Conservation (phyloP, 306 rosid genomes). For the Medicago ruthenica region DNA sequence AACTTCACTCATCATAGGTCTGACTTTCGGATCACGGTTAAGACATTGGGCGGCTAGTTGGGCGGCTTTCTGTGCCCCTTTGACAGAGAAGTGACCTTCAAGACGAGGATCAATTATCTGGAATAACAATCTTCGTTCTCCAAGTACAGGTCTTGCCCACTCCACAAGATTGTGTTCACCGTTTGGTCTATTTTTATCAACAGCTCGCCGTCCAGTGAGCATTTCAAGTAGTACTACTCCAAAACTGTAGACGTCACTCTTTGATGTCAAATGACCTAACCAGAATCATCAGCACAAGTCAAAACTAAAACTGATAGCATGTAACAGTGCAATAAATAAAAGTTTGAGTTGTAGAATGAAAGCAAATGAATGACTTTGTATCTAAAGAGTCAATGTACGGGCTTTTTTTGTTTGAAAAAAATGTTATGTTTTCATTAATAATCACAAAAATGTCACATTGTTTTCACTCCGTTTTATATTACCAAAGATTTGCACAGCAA, state of each 20-base stretch:
- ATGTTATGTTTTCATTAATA: too few species aligned
- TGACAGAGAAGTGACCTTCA: slow-evolving; percentile 91
- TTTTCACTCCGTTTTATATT: too few species aligned
- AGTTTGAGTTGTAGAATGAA: background rate
- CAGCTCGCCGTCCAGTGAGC: slow-evolving; percentile 87
- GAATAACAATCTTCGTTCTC: slow-evolving; percentile 77
- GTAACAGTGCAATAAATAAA: background rate
- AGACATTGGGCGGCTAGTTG: slow-evolving; percentile 87
- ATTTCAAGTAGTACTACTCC: slow-evolving; percentile 95
- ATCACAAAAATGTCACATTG: too few species aligned
- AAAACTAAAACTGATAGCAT: slow-evolving; percentile 26
- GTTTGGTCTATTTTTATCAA: slow-evolving; percentile 85
- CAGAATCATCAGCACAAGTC: slow-evolving; percentile 37
- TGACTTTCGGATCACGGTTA: slow-evolving; percentile 80
- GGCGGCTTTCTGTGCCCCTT: slow-evolving; percentile 83
- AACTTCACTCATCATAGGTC: slow-evolving; percentile 89
- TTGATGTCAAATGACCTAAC: slow-evolving; percentile 86
- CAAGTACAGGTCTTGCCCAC: slow-evolving; percentile 87
- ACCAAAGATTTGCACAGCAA: too few species aligned
- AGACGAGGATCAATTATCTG: slow-evolving; percentile 86
- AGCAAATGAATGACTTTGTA: background rate
- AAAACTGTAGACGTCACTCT: slow-evolving; percentile 92
- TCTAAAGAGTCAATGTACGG: too few species aligned
- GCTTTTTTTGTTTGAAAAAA: too few species aligned
- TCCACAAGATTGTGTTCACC: slow-evolving; percentile 95